phyloP scores from a whole-genome alignment of 179 eudicot species.

The Heliamphora pulchella region DNA sequence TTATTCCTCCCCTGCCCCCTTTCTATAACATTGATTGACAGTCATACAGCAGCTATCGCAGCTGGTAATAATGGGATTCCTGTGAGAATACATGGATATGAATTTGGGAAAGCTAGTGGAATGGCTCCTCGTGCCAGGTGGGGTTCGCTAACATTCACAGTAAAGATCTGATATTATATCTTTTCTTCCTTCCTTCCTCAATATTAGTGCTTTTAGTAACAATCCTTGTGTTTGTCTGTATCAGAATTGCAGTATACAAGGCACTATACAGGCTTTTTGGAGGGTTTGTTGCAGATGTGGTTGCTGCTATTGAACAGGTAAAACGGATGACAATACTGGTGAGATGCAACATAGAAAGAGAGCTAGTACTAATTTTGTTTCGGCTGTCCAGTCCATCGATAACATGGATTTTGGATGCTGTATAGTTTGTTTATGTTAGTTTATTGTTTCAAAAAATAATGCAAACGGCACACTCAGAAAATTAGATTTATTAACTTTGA shows the following conservation, averaged over 20 bases:
- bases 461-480: background rate
- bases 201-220: background rate
- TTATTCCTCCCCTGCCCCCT: background rate
- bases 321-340: background rate
- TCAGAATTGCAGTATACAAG: slow-evolving; percentile 88
- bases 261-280: slow-evolving; percentile 91
- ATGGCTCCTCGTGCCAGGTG: slow-evolving; percentile 98
- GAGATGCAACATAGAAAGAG: background rate
- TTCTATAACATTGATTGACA: slow-evolving; percentile 24
- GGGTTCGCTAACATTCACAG: background rate
- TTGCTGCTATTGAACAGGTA: slow-evolving; percentile 90
- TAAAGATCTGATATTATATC: background rate
- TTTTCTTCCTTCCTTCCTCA: background rate
- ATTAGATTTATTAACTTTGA: slow-evolving; percentile 5
- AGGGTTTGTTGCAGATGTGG: slow-evolving; percentile 88
- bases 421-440: background rate
- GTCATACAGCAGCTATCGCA: slow-evolving; percentile 95
- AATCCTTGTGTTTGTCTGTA: slow-evolving; percentile 14
- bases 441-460: slow-evolving; percentile 13
- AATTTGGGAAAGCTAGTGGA: slow-evolving; percentile 93
- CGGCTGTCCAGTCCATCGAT: background rate
- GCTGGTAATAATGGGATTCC: slow-evolving; percentile 94
- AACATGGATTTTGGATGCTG: background rate
- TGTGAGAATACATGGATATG: slow-evolving; percentile 72
- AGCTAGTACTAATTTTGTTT: background rate